Percentiles rank a stretch among this genome's conserved stretches.
phyloP scores from a whole-genome alignment of 345 rosid genomes.

The Eucalyptus pauciflora region DNA sequence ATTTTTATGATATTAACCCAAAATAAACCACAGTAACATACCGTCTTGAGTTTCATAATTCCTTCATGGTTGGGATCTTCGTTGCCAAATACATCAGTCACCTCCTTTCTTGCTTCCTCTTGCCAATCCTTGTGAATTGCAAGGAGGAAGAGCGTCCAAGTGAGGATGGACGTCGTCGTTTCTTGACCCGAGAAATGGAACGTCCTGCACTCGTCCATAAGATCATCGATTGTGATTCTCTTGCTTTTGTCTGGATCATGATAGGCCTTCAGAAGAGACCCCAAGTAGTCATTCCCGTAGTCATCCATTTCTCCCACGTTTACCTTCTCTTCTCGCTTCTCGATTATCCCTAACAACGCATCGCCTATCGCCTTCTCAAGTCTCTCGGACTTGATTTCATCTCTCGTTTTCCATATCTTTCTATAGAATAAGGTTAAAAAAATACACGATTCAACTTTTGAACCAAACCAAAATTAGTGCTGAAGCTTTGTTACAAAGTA shows the following conservation, averaged over 20 bases:
- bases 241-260: not conserved
- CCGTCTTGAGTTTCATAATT: not conserved
- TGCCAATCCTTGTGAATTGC: conserved; percentile 30
- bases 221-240: not conserved
- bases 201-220: conserved; percentile 34
- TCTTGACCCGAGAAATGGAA: conserved; percentile 22
- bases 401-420: not conserved
- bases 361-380: not conserved
- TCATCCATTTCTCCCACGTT: not conserved
- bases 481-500: not conserved
- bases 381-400: conserved; percentile 2
- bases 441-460: not conserved
- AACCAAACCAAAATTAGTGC: not conserved
- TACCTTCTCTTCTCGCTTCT: conserved; percentile 2
- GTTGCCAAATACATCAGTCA: conserved; percentile 7
- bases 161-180: conserved; percentile 12
- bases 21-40: not conserved
- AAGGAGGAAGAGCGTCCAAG: conserved; percentile 22
- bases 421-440: not conserved
- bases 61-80: not conserved
- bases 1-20: not conserved
- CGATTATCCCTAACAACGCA: not conserved
- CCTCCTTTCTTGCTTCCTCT: conserved; percentile 21
- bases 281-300: conserved; percentile 13
- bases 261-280: conserved; percentile 3